Evolutionary conservation across 1,284 basidiomycete species (phyloP), one percentile per base, ranked within the genome.

Genomic region (Sparassis latifolia): DNA sequence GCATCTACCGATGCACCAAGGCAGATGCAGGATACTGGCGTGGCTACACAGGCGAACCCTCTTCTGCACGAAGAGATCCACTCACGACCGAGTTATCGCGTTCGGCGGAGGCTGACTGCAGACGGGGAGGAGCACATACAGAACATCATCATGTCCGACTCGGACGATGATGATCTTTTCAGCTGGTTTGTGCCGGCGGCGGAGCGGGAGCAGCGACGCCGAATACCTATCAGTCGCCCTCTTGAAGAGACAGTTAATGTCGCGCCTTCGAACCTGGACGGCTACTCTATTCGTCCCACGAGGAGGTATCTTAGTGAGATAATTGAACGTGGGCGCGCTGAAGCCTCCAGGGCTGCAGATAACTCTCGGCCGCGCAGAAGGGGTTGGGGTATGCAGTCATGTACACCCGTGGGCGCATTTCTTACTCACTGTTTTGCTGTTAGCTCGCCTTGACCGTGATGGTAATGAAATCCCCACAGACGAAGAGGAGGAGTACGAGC

Each of bases 121-220:
- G 69, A 73, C 52, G 71, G 73, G 27, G 72, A 73, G 41, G 73
- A 75, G 52, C 63, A 67, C 48, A 66, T 72, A 4, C 66, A 70
- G 49, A 71, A 67, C 45, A 68, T 74, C 52, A 66, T 65, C 41
- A 54, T 69, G 31, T 66, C 70, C 37, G 43, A 43, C 3, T 44
- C 50, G 30, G 51, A 54, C 10, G 38, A 46, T n/a, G 51, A 38
- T 37, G 44, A 54, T 35, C 52, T 50, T 9, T 54, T 48, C 49
- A 46, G 47, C 49, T 44, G 55, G 55, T 6, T 50, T 30, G 5
- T 51, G 51, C 12, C 48, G 47, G 5, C 30, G 28, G 40, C 33
- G n/a, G 45, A 46, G 10, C 44, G 44, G 7, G 27, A 10, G 28
- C 20, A 32, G 28, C 27, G 27, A 28, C 28, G 10, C 27, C 42